Evolutionary conservation across 768 basidiomycete species (phyloP).

Genomic region (Phaeolepiota aurea): DNA sequence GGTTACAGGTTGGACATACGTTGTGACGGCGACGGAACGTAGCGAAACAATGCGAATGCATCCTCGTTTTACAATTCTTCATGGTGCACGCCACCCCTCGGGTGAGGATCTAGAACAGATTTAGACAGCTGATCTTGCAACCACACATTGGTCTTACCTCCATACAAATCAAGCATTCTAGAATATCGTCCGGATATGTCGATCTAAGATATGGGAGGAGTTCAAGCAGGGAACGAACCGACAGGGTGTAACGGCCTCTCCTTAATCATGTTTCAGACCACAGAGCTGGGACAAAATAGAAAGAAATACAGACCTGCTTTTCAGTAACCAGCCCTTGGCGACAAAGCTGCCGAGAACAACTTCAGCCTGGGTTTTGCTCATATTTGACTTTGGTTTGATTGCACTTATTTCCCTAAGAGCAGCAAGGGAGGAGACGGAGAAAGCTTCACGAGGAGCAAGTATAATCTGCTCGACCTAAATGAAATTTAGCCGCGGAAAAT

Average conservation of each 20-base stretch:
- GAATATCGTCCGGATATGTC: constrained; percentile 60
- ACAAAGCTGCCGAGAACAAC: constrained; percentile 70
- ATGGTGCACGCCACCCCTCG: constrained; percentile 57
- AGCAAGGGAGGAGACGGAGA: constrained; percentile 67
- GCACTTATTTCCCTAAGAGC: constrained; percentile 63
- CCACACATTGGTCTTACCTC: constrained; percentile 35
- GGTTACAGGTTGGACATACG: constrained; percentile 49
- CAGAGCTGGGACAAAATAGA: neutral
- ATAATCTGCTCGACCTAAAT: constrained; percentile 81
- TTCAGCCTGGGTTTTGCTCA: constrained; percentile 74
- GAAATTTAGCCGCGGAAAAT: constrained; percentile 1
- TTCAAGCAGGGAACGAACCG: constrained; percentile 67
- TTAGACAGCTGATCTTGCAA: neutral
- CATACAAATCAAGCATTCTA: constrained; percentile 68
- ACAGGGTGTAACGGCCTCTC: constrained; percentile 67
- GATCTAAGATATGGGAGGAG: constrained; percentile 65
- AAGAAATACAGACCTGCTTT: constrained; percentile 52
- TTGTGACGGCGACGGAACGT: constrained; percentile 34
- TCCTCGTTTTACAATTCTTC: constrained; percentile 49
- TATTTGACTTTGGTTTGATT: constrained; percentile 48
- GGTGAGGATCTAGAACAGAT: constrained; percentile 47
- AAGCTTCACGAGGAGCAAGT: constrained; percentile 66
- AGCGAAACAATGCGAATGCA: constrained; percentile 61
- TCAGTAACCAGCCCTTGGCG: constrained; percentile 70
- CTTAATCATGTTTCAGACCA: constrained; percentile 18